phyloP scores from a whole-genome alignment of 1,284 basidiomycete genomes.

The Sporisorium sorghi region DNA sequence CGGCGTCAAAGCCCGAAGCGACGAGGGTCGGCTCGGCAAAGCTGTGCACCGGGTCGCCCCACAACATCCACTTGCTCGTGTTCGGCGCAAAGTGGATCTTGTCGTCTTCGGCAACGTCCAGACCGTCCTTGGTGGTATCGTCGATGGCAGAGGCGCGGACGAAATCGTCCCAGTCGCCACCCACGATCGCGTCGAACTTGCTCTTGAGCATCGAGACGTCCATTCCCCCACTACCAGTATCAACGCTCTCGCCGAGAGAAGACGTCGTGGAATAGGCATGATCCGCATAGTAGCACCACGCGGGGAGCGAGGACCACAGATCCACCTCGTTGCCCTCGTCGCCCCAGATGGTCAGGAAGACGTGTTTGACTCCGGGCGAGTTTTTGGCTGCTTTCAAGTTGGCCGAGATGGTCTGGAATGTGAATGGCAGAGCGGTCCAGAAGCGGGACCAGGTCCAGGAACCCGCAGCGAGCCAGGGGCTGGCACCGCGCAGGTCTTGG shows the following conservation, averaged over 20 bases:
- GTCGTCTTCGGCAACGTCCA: conserved; percentile 47
- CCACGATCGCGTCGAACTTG: conserved; percentile 65
- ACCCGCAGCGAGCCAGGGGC: conserved; percentile 69
- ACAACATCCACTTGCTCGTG: conserved; percentile 69
- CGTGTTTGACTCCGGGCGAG: conserved; percentile 62
- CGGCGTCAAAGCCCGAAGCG: conserved; percentile 49
- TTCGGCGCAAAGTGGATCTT: conserved; percentile 68
- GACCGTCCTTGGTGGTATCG: conserved; percentile 31
- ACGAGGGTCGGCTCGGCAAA: conserved; percentile 55
- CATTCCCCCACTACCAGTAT: conserved; percentile 43
- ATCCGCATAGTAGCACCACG: conserved; percentile 68
- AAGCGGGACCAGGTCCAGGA: conserved; percentile 70
- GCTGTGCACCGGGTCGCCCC: conserved; percentile 63
- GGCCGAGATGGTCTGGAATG: conserved; percentile 69
- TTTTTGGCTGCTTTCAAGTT: conserved; percentile 68
- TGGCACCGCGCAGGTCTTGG: conserved; percentile 62
- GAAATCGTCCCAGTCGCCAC: conserved; percentile 69
- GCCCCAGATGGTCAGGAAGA: conserved; percentile 70
- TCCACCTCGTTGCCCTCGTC: conserved; percentile 70
- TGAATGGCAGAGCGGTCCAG: conserved; percentile 70
- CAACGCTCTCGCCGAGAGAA: background rate
- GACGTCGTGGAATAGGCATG: conserved; percentile 58
- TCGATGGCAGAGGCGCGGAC: conserved; percentile 69
- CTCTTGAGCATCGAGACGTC: conserved; percentile 54
- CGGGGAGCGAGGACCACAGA: conserved; percentile 53